These are phyloP conservation scores for Casuarina cunninghamiana DNA, from an alignment of 306 rosid species.

Conservation along the genomic window DNA sequence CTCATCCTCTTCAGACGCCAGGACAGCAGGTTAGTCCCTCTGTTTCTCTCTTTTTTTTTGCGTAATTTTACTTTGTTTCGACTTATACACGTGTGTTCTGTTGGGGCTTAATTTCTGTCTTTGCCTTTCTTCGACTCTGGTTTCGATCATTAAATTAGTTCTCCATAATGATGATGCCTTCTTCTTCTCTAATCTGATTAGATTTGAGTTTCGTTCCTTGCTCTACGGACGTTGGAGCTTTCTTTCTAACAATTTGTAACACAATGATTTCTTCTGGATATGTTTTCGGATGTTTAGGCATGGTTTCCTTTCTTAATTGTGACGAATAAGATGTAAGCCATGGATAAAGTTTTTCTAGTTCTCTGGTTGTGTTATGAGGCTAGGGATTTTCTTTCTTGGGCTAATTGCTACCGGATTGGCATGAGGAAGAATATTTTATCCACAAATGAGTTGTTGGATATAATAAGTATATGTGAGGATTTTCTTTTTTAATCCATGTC, in stretches of 20 bases:
- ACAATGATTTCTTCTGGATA: background rate
- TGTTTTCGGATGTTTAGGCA: background rate
- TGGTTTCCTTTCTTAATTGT: background rate
- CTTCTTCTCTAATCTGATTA: background rate
- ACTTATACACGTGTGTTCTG: background rate
- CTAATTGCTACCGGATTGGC: background rate
- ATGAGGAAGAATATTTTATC: background rate
- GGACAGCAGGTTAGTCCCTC: slow-evolving; percentile 52
- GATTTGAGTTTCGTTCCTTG: background rate
- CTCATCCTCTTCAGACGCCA: slow-evolving; percentile 56
- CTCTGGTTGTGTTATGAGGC: background rate
- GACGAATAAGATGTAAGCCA: background rate
- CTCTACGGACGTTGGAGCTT: no score
- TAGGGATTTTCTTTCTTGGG: background rate
- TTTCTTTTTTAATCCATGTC: background rate
- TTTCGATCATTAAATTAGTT: slow-evolving; percentile 2
- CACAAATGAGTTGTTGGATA: background rate
- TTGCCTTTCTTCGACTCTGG: slow-evolving; percentile 14
- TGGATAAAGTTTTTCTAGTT: background rate
- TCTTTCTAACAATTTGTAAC: background rate
- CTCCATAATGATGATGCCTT: background rate
- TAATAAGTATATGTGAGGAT: background rate
- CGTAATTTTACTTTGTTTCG: background rate
- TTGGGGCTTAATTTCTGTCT: background rate
- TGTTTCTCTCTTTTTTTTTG: slow-evolving; percentile 36